A percentile compares a stretch with the other conserved stretches of the same genome.
These are phyloP conservation scores for Groenewaldozyma salmanticensis DNA, from an alignment of 805 yeast species.

Conservation along the genomic window DNA sequence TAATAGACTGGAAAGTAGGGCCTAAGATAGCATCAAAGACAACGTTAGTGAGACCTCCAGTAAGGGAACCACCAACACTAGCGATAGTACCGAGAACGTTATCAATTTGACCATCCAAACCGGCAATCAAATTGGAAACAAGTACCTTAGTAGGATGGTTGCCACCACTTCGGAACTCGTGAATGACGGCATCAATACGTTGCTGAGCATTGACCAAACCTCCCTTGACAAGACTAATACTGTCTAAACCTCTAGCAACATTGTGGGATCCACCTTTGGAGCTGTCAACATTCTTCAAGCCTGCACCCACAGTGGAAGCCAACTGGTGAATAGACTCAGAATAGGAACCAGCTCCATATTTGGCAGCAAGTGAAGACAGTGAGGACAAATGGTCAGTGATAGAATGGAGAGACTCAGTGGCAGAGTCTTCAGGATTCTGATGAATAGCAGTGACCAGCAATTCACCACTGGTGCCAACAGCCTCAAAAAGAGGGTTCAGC, in stretches of 20 bases:
- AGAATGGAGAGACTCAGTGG: neutral
- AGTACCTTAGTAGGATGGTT: constrained; percentile 10
- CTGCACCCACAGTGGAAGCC: neutral
- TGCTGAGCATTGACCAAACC: constrained; percentile 17
- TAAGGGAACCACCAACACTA: constrained; percentile 15
- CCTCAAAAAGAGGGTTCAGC: neutral
- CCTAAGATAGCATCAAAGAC: constrained; percentile 18
- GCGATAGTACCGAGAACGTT: constrained; percentile 20
- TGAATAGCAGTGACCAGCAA: neutral
- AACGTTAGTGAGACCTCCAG: constrained; percentile 17
- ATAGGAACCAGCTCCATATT: neutral
- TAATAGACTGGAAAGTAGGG: constrained; percentile 26
- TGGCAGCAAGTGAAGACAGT: neutral
- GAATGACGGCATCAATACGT: neutral
- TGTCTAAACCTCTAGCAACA: neutral
- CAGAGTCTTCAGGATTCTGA: too few relatives aligned
- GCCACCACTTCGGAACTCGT: constrained; percentile 1
- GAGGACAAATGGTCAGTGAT: neutral
- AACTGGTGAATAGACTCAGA: neutral
- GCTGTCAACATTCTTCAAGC: neutral
- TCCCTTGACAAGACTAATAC: constrained; percentile 7
- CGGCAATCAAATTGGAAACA: constrained; percentile 21
- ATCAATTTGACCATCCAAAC: constrained; percentile 27
- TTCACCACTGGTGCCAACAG: neutral
- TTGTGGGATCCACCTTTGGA: neutral